phyloP scores from a whole-genome alignment of 164 flowering plant genomes.

The Magnolia kwangsiensis region DNA sequence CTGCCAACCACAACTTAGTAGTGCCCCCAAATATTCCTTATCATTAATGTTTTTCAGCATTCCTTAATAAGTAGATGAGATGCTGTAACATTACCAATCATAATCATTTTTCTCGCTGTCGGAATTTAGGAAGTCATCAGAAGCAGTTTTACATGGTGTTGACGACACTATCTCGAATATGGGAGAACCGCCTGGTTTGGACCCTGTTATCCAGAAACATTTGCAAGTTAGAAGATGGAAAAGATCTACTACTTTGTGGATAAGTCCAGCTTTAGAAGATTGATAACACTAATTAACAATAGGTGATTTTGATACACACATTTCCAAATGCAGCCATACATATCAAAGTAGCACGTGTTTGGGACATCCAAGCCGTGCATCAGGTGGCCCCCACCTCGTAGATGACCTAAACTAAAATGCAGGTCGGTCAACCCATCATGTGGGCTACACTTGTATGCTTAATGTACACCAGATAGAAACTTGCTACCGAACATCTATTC shows the following conservation, averaged over 20 bases:
- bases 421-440: too few species aligned
- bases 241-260: neutral
- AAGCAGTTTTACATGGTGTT: slow-evolving; percentile 47
- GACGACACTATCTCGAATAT: slow-evolving; percentile 61
- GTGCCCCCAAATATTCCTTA: neutral
- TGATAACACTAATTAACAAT: neutral
- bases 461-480: too few species aligned
- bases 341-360: too few species aligned
- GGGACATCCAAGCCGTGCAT: too few species aligned
- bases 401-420: too few species aligned
- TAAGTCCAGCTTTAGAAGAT: neutral
- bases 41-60: neutral
- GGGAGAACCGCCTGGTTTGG: slow-evolving; percentile 66
- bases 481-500: too few species aligned
- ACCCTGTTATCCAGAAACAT: slow-evolving; percentile 39
- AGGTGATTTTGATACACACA: too few species aligned
- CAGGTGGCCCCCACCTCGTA: too few species aligned
- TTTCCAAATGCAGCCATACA: neutral
- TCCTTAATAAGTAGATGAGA: neutral
- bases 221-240: neutral
- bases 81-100: slow-evolving; percentile 63
- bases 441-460: too few species aligned
- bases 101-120: slow-evolving; percentile 95
- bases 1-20: neutral
- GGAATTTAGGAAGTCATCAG: slow-evolving; percentile 86